Conservation (phyloP, 2,329 filamentous ascomycete genomes). For the Paecilomyces niveus region DNA sequence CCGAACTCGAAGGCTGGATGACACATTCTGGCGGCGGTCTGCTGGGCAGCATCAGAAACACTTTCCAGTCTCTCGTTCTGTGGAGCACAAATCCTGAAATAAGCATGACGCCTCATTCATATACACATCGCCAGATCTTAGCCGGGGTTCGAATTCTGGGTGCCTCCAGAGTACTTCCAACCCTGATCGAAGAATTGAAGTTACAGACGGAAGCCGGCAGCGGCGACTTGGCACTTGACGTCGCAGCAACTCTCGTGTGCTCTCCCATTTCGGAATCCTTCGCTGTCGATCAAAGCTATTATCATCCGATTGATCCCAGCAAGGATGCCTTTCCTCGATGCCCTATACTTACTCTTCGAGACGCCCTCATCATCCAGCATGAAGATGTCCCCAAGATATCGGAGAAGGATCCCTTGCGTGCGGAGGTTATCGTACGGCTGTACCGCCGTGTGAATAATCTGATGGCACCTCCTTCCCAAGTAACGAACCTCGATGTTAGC, state of each 20-base stretch:
- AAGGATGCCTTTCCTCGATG: slow-evolving; percentile 27
- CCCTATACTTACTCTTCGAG: slow-evolving; percentile 33
- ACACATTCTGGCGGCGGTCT: slow-evolving; percentile 40
- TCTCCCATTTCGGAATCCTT: slow-evolving; percentile 34
- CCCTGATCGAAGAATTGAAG: slow-evolving; percentile 36
- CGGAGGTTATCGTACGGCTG: slow-evolving; percentile 39
- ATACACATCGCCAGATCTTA: slow-evolving; percentile 49
- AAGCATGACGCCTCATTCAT: slow-evolving; percentile 47
- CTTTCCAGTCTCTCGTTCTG: slow-evolving; percentile 45
- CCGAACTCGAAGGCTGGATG: slow-evolving; percentile 49
- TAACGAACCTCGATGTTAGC: slow-evolving; percentile 34
- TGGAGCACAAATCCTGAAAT: slow-evolving; percentile 48
- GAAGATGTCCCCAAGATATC: slow-evolving; percentile 33
- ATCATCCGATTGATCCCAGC: slow-evolving; percentile 24
- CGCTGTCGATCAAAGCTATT: slow-evolving; percentile 28
- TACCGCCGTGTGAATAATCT: slow-evolving; percentile 38
- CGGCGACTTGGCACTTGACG: slow-evolving; percentile 37
- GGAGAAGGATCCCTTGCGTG: slow-evolving; percentile 37
- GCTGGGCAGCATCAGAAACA: slow-evolving; percentile 41
- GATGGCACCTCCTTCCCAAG: slow-evolving; percentile 29
- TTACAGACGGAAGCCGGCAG: slow-evolving; percentile 32
- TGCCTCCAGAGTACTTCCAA: slow-evolving; percentile 27
- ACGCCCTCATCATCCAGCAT: slow-evolving; percentile 32
- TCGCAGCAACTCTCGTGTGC: slow-evolving; percentile 37
- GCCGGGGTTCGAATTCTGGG: slow-evolving; percentile 35